phyloP scores from a whole-genome alignment of 2,329 filamentous ascomycete genomes.

The Anisogramma anomala region DNA sequence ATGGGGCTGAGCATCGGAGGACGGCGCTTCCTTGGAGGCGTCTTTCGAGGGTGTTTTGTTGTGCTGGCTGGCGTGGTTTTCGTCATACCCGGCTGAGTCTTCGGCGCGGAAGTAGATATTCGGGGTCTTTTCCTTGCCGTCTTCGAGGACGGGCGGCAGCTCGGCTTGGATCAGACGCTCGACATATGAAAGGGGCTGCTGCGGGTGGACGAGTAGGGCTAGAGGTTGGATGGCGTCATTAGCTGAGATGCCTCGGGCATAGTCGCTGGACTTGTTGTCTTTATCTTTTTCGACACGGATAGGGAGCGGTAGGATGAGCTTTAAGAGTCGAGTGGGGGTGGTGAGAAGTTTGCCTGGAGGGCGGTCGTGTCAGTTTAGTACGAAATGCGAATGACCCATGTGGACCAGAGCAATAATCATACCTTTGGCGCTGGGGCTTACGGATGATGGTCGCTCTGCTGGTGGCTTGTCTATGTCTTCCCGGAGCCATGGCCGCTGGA shows the following conservation, averaged over 20 bases:
- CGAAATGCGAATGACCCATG: background rate
- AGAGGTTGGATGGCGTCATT: constrained; percentile 59
- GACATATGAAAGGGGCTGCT: constrained; percentile 83
- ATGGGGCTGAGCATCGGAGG: constrained; percentile 20
- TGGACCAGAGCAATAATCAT: background rate
- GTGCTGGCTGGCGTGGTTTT: constrained; percentile 32
- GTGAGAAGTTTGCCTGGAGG: constrained; percentile 59
- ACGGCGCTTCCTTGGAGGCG: too few relatives aligned
- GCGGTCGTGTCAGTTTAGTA: background rate
- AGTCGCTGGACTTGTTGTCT: constrained; percentile 22
- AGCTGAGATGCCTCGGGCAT: constrained; percentile 24
- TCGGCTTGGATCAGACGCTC: constrained; percentile 83
- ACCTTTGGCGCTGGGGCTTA: constrained; percentile 24
- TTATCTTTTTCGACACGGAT: constrained; percentile 30
- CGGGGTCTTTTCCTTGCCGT: constrained; percentile 58
- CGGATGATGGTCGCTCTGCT: constrained; percentile 19
- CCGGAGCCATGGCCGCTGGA: constrained; percentile 54
- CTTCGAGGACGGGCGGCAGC: constrained; percentile 56
- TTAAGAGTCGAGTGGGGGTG: constrained; percentile 68
- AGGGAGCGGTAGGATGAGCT: constrained; percentile 64
- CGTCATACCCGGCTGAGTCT: constrained; percentile 45
- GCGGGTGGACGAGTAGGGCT: constrained; percentile 74
- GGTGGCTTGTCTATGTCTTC: constrained; percentile 40
- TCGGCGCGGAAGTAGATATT: constrained; percentile 70
- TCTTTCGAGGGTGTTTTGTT: constrained; percentile 17